Conservation (phyloP, 164 flowering plant species). For the Piper longum region DNA sequence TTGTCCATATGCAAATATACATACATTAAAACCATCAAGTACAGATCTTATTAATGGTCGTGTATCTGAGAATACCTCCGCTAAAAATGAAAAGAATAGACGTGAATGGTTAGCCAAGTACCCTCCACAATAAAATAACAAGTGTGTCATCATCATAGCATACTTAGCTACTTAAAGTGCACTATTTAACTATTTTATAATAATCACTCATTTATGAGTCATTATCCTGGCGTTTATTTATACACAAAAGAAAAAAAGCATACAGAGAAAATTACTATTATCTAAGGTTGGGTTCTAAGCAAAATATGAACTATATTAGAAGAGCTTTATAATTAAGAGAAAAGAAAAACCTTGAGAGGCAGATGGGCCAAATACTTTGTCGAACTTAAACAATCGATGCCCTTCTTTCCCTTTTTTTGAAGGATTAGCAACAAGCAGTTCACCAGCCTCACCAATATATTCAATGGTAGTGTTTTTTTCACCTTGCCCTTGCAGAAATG, state of each 20-base stretch:
- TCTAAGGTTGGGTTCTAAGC: not conserved
- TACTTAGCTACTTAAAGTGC: no score
- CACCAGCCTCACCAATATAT: constrained; percentile 83
- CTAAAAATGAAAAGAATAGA: constrained; percentile 20
- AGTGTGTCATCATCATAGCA: not conserved
- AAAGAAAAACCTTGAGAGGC: constrained; percentile 61
- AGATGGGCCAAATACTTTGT: constrained; percentile 72
- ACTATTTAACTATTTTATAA: no score
- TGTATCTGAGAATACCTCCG: constrained; percentile 82
- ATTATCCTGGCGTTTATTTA: no score
- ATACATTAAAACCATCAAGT: constrained; percentile 91
- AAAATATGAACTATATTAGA: not conserved
- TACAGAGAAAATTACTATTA: no score
- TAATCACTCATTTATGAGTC: no score
- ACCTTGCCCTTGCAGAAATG: constrained; percentile 73
- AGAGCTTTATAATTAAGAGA: not conserved
- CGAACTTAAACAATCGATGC: constrained; percentile 66
- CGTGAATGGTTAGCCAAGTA: not conserved
- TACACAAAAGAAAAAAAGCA: no score
- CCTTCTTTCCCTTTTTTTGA: constrained; percentile 71
- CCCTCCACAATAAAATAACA: not conserved
- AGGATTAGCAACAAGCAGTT: constrained; percentile 66
- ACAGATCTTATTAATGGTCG: constrained; percentile 82
- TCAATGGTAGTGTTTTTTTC: constrained; percentile 63
- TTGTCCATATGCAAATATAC: constrained; percentile 98